A percentile compares a stretch with the other conserved stretches of the same genome.
Conservation (phyloP, 441 rosid genomes). For the Hura crepitans region DNA sequence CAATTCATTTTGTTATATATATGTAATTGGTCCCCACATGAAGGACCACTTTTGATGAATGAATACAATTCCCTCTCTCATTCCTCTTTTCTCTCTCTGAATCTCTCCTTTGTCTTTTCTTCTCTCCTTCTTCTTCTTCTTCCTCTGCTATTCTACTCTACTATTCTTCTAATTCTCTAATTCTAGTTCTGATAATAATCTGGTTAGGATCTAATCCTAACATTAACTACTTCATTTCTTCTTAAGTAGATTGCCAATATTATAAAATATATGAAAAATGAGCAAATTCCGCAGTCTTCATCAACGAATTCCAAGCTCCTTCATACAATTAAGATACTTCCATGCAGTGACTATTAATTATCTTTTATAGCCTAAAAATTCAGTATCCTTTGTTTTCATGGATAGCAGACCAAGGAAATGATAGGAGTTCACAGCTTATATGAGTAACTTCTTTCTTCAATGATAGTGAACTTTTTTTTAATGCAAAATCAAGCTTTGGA, state of each 20-base stretch:
- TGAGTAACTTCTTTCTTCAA: slow-evolving; percentile 4
- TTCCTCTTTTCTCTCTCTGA: no score
- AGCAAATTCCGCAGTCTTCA: neutral
- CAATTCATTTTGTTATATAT: no score
- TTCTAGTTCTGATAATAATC: no score
- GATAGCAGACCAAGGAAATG: neutral
- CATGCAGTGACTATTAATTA: neutral
- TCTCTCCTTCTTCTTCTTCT: no score
- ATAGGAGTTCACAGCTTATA: neutral
- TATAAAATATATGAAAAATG: neutral
- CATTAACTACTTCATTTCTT: neutral
- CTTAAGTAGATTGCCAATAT: neutral
- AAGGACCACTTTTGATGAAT: no score
- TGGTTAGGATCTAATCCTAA: no score
- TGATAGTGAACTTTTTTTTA: neutral
- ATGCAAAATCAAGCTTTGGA: slow-evolving; percentile 22
- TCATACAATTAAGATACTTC: neutral
- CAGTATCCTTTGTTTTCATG: neutral
- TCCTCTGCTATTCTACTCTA: no score
- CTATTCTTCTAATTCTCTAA: no score
- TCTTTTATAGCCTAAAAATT: neutral
- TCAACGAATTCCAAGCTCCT: slow-evolving; percentile 9
- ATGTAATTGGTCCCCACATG: no score
- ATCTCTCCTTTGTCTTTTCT: no score
- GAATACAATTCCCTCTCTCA: no score